phyloP scores from a whole-genome alignment of 2,329 filamentous ascomycete genomes.

The Hypoxylon sp. region DNA sequence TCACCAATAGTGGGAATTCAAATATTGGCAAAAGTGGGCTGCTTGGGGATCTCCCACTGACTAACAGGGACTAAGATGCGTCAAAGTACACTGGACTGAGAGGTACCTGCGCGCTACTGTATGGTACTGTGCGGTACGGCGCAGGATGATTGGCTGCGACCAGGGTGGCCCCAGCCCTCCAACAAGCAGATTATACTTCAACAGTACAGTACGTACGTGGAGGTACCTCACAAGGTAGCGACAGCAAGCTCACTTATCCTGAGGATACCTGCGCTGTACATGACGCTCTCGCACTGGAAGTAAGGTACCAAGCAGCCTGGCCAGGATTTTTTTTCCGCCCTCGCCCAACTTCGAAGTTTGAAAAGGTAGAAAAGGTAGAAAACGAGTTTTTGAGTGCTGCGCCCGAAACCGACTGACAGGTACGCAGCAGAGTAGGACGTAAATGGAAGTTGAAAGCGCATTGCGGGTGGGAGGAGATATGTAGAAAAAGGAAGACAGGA shows the following conservation, averaged over 20 bases:
- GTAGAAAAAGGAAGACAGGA: slow-evolving; percentile 19
- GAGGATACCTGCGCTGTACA: slow-evolving; percentile 30
- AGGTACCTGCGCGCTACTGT: slow-evolving; percentile 34
- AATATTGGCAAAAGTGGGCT: slow-evolving; percentile 54
- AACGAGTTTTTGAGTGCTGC: slow-evolving; percentile 15
- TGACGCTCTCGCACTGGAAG: slow-evolving; percentile 24
- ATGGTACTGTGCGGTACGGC: slow-evolving; percentile 24
- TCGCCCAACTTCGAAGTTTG: slow-evolving; percentile 13
- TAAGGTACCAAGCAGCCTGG: slow-evolving; percentile 33
- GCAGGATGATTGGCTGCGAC: slow-evolving; percentile 22
- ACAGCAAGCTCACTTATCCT: slow-evolving; percentile 26
- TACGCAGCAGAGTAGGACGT: not conserved
- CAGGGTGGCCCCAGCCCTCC: slow-evolving; percentile 27
- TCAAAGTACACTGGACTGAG: slow-evolving; percentile 35
- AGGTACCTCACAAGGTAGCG: slow-evolving; percentile 26
- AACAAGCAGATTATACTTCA: slow-evolving; percentile 23
- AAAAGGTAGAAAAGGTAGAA: not conserved
- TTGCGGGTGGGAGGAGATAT: not conserved
- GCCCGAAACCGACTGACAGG: slow-evolving; percentile 13
- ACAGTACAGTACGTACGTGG: slow-evolving; percentile 20
- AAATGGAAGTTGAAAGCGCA: slow-evolving; percentile 12
- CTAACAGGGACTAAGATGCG: slow-evolving; percentile 41
- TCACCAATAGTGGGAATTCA: slow-evolving; percentile 53
- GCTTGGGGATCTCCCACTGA: slow-evolving; percentile 47
- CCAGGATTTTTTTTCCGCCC: slow-evolving; percentile 3